Evolutionary conservation across 768 basidiomycete species (phyloP).

Genomic region (Pholiota microspora): DNA sequence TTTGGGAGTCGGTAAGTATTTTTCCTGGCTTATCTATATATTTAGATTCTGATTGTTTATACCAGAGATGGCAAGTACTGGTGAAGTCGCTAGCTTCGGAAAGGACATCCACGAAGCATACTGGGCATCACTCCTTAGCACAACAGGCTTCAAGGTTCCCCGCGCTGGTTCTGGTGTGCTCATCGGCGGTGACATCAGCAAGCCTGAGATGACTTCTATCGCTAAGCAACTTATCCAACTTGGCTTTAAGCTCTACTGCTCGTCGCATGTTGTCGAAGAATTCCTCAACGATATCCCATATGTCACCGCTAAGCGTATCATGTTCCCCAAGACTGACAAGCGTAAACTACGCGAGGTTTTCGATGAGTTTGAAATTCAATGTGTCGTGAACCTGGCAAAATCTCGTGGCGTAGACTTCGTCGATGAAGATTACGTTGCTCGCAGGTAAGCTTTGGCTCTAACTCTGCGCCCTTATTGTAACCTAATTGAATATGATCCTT

Average conservation of each 20-base stretch:
- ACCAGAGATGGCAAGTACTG: conserved; percentile 96
- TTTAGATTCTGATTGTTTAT: conserved; percentile 1
- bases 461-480: background rate
- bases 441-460: conserved; percentile 52
- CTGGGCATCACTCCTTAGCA: conserved; percentile 92
- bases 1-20: conserved; percentile 82
- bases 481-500: conserved; percentile 2
- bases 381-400: conserved; percentile 90
- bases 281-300: conserved; percentile 78
- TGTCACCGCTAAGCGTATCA: conserved; percentile 81
- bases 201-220: conserved; percentile 83
- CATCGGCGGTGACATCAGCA: conserved; percentile 85
- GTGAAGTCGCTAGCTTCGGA: conserved; percentile 96
- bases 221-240: conserved; percentile 79
- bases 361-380: conserved; percentile 91
- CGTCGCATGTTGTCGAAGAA: conserved; percentile 74
- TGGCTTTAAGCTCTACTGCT: conserved; percentile 95
- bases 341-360: conserved; percentile 91
- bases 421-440: conserved; percentile 96
- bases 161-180: conserved; percentile 82
- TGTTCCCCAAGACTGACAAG: conserved; percentile 97
- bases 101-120: conserved; percentile 93
- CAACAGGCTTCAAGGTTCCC: conserved; percentile 94
- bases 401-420: conserved; percentile 69
- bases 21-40: conserved; percentile 1